Conservation (phyloP, 2,329 filamentous ascomycete genomes). For the Chaetomium sp. region DNA sequence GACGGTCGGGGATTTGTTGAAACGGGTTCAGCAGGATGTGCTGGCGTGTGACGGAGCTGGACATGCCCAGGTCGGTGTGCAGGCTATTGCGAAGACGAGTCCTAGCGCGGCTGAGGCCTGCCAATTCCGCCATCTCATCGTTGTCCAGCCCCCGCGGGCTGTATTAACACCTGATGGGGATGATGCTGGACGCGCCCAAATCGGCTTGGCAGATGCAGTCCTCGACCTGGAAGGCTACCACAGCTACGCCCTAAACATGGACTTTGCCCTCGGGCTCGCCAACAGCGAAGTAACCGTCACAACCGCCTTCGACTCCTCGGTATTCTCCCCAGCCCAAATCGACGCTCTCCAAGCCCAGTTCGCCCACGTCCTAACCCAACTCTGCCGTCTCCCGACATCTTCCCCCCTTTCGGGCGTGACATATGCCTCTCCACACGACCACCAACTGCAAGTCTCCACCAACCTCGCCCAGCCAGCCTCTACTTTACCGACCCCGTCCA, state of each 20-base stretch:
- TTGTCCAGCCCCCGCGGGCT: constrained; percentile 8
- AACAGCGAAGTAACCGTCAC: constrained; percentile 6
- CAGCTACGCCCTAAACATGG: constrained; percentile 12
- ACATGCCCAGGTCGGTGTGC: constrained; percentile 3
- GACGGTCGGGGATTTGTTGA: neutral
- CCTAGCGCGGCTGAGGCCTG: constrained; percentile 7
- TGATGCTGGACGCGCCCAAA: neutral
- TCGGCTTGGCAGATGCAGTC: neutral
- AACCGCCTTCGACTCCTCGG: constrained; percentile 4
- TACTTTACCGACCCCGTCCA: neutral
- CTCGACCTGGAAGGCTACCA: constrained; percentile 7
- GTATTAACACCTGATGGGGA: neutral
- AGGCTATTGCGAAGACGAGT: constrained; percentile 7
- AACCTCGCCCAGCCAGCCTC: neutral
- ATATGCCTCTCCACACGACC: constrained; percentile 4
- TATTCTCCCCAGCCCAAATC: constrained; percentile 3
- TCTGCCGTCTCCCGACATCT: constrained; percentile 1
- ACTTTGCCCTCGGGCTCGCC: constrained; percentile 1
- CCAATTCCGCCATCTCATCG: constrained; percentile 11
- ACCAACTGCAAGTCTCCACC: constrained; percentile 6
- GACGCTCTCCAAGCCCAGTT: constrained; percentile 6
- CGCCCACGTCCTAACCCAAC: constrained; percentile 7
- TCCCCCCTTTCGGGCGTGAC: constrained; percentile 1
- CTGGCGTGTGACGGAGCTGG: neutral
- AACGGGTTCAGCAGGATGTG: constrained; percentile 1